A percentile compares a stretch with the other conserved stretches of the same genome.
Conservation (phyloP, 1,284 basidiomycete species). For the Abortiporus biennis region DNA sequence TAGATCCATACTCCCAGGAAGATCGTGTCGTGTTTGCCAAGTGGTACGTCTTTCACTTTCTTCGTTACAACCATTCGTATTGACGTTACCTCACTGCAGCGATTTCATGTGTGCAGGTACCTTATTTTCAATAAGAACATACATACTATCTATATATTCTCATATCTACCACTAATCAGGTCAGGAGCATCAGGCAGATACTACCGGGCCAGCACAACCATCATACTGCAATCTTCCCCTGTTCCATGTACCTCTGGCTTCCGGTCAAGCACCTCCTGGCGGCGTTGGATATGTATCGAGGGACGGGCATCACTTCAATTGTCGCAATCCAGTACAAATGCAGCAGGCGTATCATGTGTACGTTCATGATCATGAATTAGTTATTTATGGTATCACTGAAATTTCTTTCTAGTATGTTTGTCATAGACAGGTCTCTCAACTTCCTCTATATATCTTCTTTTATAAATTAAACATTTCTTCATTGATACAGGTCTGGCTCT, state of each 20-base stretch:
- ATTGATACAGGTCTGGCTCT: conserved; percentile 40
- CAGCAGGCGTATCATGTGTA: conserved; percentile 42
- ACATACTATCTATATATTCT: too few relatives aligned
- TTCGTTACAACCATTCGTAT: neutral
- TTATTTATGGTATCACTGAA: too few relatives aligned
- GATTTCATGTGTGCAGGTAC: conserved; percentile 50
- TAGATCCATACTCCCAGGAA: conserved; percentile 54
- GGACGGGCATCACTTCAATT: conserved; percentile 49
- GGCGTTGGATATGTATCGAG: conserved; percentile 45
- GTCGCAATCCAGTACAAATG: conserved; percentile 48
- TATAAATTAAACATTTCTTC: neutral
- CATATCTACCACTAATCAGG: too few relatives aligned
- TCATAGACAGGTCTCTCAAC: conserved; percentile 39
- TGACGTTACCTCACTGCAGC: conserved; percentile 21
- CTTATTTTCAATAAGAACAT: too few relatives aligned
- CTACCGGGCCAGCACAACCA: conserved; percentile 34
- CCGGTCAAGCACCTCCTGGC: conserved; percentile 18
- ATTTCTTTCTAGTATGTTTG: conserved; percentile 50
- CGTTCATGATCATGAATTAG: too few relatives aligned
- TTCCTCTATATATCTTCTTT: neutral
- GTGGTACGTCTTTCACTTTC: conserved; percentile 35
- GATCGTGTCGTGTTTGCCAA: conserved; percentile 47
- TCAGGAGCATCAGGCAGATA: conserved; percentile 40
- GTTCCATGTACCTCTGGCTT: conserved; percentile 40
- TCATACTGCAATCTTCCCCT: conserved; percentile 51